Evolutionary conservation across 495 filamentous ascomycete species (phyloP), one percentile per base, ranked within the genome.

Genomic region (Xylaria telfairii): DNA sequence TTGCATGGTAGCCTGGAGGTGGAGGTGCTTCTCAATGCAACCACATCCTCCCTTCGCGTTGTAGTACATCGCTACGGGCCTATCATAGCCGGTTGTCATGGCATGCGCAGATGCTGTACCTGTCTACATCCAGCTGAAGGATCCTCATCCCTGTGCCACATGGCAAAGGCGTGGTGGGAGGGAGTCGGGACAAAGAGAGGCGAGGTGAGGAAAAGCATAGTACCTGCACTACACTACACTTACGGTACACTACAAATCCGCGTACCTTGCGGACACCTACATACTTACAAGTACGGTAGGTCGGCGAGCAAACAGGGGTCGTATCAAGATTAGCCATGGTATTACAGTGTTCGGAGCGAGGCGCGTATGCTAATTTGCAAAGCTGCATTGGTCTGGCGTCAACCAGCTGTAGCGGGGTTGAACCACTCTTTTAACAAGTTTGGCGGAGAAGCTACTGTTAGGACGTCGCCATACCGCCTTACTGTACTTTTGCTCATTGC

Each of bases 111-210:
- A 37, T 49, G 46, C 62, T 65, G 46, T 49, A n/a, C 32, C 56
- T 59, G 30, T 59, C 56, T 37, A 59, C 56, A 37, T 64, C 19
- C 15, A 51, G 44, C 30, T 37, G 59, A 24, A 53, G 64, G 64
- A 66, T 66, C 47, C 10, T 5, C 2, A 68, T 68, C 65, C 65
- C 41, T 68, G 65, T 39, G 28, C 65, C 65, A 68, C 65, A 68
- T 68, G 65, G 65, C 65, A 59, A 30, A 68, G 65, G 65, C 65
- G 53, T 68, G 65, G 65, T n/a, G n/a, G 42, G 4, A 60, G 32
- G 51, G n/a, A n/a, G 24, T 57, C 54, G 65, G 51, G 41, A 59
- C 37, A 60, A 44, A 4, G 49, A 34, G 53, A 44, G 65, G 4
- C 26, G 39, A 44, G 49, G 19, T 51, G 47, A 28, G 53, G 65